phyloP scores from a whole-genome alignment of 768 basidiomycete species.

The Suillus tomentosus region DNA sequence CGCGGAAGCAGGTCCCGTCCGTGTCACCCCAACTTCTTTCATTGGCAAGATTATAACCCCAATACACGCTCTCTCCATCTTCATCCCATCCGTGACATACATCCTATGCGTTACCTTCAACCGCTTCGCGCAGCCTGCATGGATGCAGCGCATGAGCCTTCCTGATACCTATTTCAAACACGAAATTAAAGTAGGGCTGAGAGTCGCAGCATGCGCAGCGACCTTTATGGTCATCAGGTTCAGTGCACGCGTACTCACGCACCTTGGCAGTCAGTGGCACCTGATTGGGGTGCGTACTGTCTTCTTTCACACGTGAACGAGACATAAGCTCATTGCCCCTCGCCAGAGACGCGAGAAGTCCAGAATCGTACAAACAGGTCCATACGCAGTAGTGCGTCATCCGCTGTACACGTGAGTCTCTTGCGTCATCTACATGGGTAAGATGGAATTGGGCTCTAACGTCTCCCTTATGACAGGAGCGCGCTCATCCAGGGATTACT shows the following conservation, averaged over 20 bases:
- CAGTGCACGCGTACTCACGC: conserved; percentile 15
- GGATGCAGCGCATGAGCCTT: conserved; percentile 33
- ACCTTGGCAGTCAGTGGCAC: conserved; percentile 33
- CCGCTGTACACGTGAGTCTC: conserved; percentile 35
- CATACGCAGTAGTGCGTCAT: conserved; percentile 40
- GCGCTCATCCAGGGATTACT: background rate
- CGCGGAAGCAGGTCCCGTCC: conserved; percentile 21
- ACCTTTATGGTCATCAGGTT: conserved; percentile 22
- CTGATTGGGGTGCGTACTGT: conserved; percentile 32
- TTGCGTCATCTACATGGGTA: background rate
- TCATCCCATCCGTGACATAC: conserved; percentile 32
- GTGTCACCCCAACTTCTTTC: conserved; percentile 19
- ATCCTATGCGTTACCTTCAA: conserved; percentile 29
- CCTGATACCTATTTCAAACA: conserved; percentile 25
- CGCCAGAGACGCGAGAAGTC: conserved; percentile 32
- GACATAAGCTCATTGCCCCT: conserved; percentile 7
- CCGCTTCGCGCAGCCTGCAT: conserved; percentile 37
- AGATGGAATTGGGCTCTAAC: background rate
- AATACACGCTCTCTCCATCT: conserved; percentile 25
- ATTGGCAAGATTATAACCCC: conserved; percentile 32
- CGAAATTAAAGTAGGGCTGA: conserved; percentile 27
- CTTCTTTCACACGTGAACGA: background rate
- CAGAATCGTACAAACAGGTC: conserved; percentile 31
- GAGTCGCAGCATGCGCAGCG: conserved; percentile 31
- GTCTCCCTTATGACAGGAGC: background rate